These are phyloP conservation scores for Suhomyces panamericanus DNA, from an alignment of 1,139 yeast species.

Conservation along the genomic window DNA sequence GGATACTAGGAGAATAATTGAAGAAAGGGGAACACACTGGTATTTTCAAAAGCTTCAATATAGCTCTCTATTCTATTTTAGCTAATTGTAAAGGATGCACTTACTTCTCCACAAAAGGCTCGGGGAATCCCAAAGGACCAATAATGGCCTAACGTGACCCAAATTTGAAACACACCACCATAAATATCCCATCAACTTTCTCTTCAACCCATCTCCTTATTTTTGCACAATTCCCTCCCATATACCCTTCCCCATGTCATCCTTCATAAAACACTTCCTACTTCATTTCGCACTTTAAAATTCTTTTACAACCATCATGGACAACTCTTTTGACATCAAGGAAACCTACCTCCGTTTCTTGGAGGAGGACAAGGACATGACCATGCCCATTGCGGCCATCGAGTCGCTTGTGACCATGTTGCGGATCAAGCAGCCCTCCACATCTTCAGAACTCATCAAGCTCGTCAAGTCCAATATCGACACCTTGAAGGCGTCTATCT, in stretches of 20 bases:
- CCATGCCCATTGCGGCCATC: constrained; percentile 99
- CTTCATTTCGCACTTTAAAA: constrained; percentile 4
- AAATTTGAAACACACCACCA: no score
- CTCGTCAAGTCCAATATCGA: constrained; percentile 75
- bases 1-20: no score
- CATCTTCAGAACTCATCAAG: constrained; percentile 89
- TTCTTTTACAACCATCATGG: constrained; percentile 14
- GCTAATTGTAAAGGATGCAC: no score
- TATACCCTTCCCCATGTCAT: not conserved
- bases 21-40: no score
- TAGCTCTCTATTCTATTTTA: no score
- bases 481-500: constrained; percentile 72
- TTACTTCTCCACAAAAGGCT: no score
- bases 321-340: constrained; percentile 68
- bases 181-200: not conserved
- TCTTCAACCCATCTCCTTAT: not conserved
- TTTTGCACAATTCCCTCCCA: no score
- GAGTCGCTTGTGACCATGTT: constrained; percentile 87
- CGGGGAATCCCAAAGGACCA: no score
- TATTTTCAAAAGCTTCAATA: no score
- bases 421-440: constrained; percentile 79
- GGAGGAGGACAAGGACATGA: constrained; percentile 87
- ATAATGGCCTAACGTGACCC: no score
- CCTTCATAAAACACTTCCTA: no score
- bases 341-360: constrained; percentile 76